Percentiles rank a stretch among this genome's conserved stretches.
These are phyloP conservation scores for Hypoxylon sp. DNA, from an alignment of 2,329 filamentous ascomycete species.

Conservation along the genomic window DNA sequence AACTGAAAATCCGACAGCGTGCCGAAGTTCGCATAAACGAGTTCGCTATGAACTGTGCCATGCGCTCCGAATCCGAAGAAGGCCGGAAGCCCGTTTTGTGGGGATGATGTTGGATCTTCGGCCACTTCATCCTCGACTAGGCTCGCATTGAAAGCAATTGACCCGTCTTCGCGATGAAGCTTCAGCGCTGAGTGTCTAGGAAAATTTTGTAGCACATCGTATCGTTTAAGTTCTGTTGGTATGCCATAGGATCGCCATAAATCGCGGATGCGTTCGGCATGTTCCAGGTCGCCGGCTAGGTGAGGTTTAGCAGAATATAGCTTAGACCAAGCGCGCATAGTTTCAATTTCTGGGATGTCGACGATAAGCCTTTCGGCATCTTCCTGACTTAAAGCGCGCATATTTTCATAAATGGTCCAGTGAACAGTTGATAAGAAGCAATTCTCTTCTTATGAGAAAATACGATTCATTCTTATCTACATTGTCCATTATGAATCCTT, in stretches of 20 bases:
- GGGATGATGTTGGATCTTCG: conserved; percentile 75
- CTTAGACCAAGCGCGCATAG: conserved; percentile 46
- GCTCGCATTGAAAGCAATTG: conserved; percentile 19
- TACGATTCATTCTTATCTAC: conserved; percentile 17
- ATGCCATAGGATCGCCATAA: conserved; percentile 48
- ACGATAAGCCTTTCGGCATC: conserved; percentile 48
- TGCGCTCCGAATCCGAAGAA: conserved; percentile 82
- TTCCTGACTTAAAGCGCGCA: conserved; percentile 40
- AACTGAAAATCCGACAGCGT: conserved; percentile 77
- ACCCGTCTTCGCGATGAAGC: conserved; percentile 29
- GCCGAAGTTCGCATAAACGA: conserved; percentile 80
- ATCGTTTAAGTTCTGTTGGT: conserved; percentile 54
- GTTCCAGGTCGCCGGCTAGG: conserved; percentile 46
- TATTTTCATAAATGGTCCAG: not conserved
- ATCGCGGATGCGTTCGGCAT: conserved; percentile 46
- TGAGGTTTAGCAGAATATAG: conserved; percentile 45
- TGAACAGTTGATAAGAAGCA: not conserved
- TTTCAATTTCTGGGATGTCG: conserved; percentile 34
- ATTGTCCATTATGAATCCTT: conserved; percentile 4
- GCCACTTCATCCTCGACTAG: conserved; percentile 59
- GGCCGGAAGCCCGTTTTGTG: conserved; percentile 74
- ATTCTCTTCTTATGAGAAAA: conserved; percentile 4
- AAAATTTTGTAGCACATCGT: conserved; percentile 70
- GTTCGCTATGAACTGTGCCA: conserved; percentile 78
- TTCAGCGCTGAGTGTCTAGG: conserved; percentile 58